Evolutionary conservation across 345 rosid species (phyloP), one percentile per base, ranked within the genome.

Genomic region (Erysimum cheiranthoides): DNA sequence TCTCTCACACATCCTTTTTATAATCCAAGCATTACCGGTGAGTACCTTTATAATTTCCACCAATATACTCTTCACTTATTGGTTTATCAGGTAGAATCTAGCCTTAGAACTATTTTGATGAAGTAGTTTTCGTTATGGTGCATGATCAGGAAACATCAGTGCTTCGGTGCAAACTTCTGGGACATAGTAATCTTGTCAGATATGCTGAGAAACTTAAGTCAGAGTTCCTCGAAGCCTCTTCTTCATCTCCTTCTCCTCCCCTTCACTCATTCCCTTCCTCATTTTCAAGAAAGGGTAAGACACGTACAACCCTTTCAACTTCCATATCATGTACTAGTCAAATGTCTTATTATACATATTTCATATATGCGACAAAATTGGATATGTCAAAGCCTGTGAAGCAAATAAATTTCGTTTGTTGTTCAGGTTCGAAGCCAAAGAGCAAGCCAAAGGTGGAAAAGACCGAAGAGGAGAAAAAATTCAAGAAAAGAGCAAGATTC

Each of bases 381-480:
- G 34, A 31, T 38, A 52, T 42, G 62, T 51, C 0, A 46, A 61
- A 46, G 66, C 32, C 42, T 71, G 52, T 63, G 30, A 57, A 77
- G 30, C 10, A 56, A 54, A 49, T 71, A 47, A 40, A 50, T 50
- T 1, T 51, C 50, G 52, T 61, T 18, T 18, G 42, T 40, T 61
- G 13, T 45, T 73, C 46, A 95, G 97, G 84, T 75, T 85, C 97
- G 12, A 89, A 85, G 81, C 82, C 89, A 9, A 89, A 84, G 85
- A 83, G 77, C 81, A 88, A 86, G 73, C 86, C 90, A 2, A 95
- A 93, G 81, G 79, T 80, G 73, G 96, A 89, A 74, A 87, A 85
- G 74, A 92, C 97, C 0, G 93, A 86, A 73, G 98, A 86, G 85
- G 97, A 90, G 85, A 90, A 91, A 73, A 88, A 73, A 47, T 90